phyloP scores from a whole-genome alignment of 2,329 filamentous ascomycete genomes.

The Colletotrichum theobromicola region DNA sequence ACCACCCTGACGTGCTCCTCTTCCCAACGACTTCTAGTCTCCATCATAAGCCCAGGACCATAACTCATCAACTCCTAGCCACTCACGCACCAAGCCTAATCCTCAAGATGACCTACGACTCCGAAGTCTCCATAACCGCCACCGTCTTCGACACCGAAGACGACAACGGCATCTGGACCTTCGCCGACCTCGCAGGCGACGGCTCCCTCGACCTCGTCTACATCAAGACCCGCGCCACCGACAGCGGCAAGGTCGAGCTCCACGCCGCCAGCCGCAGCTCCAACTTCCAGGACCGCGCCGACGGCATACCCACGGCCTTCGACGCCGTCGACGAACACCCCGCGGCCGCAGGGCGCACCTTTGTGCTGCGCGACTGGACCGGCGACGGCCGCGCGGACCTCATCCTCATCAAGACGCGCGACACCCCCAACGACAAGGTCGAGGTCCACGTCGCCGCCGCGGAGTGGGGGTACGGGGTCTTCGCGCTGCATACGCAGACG shows the following conservation, averaged over 20 bases:
- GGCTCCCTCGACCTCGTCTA: neutral
- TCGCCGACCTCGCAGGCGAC: neutral
- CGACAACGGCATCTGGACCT: neutral
- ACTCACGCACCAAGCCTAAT: neutral
- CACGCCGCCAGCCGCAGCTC: neutral
- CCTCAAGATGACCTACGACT: neutral
- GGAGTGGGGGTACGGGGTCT: neutral
- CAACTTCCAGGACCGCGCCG: neutral
- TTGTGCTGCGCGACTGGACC: neutral
- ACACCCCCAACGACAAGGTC: neutral
- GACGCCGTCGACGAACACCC: neutral
- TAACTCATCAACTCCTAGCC: neutral
- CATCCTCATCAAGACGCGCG: neutral
- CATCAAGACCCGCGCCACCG: neutral
- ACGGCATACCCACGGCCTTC: neutral
- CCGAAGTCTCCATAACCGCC: fast-evolving
- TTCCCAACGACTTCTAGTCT: neutral
- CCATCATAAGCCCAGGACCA: neutral
- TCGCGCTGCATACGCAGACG: neutral
- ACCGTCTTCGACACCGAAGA: neutral
- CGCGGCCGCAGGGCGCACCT: neutral
- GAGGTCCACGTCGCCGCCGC: neutral
- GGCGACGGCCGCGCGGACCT: neutral
- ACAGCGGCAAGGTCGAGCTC: neutral
- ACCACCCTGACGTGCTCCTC: neutral